Evolutionary conservation across 129 eudicot species (phyloP).

Genomic region (Helianthus tuberosus): DNA sequence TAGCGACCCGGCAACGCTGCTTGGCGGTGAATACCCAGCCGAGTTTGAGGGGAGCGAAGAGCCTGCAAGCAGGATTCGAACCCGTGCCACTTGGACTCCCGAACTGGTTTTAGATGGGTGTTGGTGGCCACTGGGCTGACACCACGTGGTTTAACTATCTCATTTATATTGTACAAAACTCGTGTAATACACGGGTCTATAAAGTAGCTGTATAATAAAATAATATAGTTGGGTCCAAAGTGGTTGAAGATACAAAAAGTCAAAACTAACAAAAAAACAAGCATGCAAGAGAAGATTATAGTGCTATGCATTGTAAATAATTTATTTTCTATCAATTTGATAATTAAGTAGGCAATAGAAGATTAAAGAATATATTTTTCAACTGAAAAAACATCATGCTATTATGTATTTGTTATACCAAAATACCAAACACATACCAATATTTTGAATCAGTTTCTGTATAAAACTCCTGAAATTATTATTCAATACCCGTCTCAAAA

Average conservation of each 20-base stretch:
- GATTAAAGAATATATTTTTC: not conserved
- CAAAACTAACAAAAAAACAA: slow-evolving; percentile 14
- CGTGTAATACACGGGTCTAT: no score
- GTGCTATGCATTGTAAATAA: no score
- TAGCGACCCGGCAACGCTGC: no score
- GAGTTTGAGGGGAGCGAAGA: no score
- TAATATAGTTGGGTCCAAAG: not conserved
- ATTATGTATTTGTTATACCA: slow-evolving; percentile 4
- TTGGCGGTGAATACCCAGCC: no score
- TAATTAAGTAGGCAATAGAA: not conserved
- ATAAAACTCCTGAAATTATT: not conserved
- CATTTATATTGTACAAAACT: no score
- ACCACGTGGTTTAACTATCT: no score
- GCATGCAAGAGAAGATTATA: not conserved
- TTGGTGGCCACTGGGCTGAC: no score
- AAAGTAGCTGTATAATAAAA: not conserved
- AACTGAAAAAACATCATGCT: not conserved
- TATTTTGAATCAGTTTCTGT: not conserved
- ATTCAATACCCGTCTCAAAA: no score
- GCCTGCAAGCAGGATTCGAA: no score
- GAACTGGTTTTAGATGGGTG: no score
- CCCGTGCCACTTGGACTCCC: no score
- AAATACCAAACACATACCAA: not conserved
- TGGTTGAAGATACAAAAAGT: slow-evolving; percentile 23
- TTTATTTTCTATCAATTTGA: not conserved